Conservation (phyloP, 2,329 filamentous ascomycete species). For the Claviceps cyperi region DNA sequence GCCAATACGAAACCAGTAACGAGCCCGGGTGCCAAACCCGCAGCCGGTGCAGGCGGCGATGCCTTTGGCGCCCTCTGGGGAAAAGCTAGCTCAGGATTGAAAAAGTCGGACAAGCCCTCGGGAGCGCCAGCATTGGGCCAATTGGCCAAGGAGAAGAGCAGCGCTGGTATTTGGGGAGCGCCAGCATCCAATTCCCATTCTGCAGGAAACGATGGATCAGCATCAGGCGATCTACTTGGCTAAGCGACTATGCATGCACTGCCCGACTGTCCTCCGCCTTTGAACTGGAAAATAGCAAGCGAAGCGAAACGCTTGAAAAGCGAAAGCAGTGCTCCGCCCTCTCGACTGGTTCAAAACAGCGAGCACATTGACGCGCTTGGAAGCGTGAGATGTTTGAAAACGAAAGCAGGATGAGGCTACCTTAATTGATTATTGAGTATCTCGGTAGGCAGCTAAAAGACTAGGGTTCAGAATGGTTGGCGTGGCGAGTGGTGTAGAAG, state of each 20-base stretch:
- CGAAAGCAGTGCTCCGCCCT: too few relatives aligned
- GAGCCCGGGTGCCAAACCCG: slow-evolving; percentile 35
- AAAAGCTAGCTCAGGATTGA: slow-evolving; percentile 56
- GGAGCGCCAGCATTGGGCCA: slow-evolving; percentile 73
- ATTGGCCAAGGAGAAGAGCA: slow-evolving; percentile 95
- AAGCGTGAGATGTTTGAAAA: too few relatives aligned
- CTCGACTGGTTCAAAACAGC: too few relatives aligned
- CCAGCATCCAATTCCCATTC: slow-evolving; percentile 31
- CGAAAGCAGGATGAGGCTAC: too few relatives aligned
- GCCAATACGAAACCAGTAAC: slow-evolving; percentile 34
- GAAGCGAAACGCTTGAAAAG: neutral
- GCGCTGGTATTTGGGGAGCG: slow-evolving; percentile 84
- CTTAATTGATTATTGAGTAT: neutral
- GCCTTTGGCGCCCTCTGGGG: slow-evolving; percentile 84
- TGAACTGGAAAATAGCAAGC: neutral
- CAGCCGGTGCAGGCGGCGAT: slow-evolving; percentile 52
- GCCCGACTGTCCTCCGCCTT: neutral
- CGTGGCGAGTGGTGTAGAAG: neutral
- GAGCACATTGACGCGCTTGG: too few relatives aligned
- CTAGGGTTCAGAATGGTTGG: neutral
- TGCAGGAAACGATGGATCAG: slow-evolving; percentile 20
- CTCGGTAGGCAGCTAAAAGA: neutral
- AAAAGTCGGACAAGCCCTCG: slow-evolving; percentile 50
- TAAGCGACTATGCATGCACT: slow-evolving; percentile 10
- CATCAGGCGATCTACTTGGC: slow-evolving; percentile 35